phyloP scores from a whole-genome alignment of 192 early-diverging fungal genomes.

The Borealophlyctis nickersoniae region DNA sequence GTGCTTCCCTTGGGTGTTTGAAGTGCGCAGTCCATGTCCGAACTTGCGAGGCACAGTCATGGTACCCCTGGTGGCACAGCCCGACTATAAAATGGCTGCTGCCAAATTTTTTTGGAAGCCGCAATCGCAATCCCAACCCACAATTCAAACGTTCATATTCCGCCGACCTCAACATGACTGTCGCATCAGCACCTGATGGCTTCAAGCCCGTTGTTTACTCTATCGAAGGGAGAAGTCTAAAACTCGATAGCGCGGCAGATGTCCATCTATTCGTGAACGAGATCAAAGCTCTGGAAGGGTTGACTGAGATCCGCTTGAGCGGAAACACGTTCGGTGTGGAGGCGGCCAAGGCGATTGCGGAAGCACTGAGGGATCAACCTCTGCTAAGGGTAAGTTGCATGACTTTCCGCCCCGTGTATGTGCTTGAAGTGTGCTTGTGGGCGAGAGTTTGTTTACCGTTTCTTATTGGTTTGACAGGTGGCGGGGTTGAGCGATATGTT shows the following conservation, averaged over 20 bases:
- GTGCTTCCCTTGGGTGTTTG: too few relatives aligned
- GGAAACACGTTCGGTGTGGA: constrained; percentile 95
- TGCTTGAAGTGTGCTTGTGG: not conserved
- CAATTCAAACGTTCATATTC: too few relatives aligned
- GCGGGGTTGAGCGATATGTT: constrained; percentile 90
- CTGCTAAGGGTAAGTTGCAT: constrained; percentile 64
- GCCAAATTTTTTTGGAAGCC: too few relatives aligned
- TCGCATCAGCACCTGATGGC: not conserved
- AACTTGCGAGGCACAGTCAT: too few relatives aligned
- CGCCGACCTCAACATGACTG: not conserved
- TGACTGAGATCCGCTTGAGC: constrained; percentile 69
- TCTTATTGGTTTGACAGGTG: constrained; percentile 50
- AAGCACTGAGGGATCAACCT: constrained; percentile 62
- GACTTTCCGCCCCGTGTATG: not conserved
- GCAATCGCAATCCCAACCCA: too few relatives aligned
- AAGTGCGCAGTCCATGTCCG: too few relatives aligned
- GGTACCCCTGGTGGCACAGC: too few relatives aligned
- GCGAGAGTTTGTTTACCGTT: constrained; percentile 7
- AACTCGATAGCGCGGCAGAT: constrained; percentile 82
- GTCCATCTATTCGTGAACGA: constrained; percentile 71
- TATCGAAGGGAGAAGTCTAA: constrained; percentile 85
- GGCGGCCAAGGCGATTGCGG: constrained; percentile 76
- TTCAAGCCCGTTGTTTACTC: constrained; percentile 39
- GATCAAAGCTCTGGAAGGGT: constrained; percentile 59
- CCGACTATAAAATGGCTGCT: not conserved